phyloP scores from a whole-genome alignment of 768 basidiomycete genomes.

The Suillus occidentalis region DNA sequence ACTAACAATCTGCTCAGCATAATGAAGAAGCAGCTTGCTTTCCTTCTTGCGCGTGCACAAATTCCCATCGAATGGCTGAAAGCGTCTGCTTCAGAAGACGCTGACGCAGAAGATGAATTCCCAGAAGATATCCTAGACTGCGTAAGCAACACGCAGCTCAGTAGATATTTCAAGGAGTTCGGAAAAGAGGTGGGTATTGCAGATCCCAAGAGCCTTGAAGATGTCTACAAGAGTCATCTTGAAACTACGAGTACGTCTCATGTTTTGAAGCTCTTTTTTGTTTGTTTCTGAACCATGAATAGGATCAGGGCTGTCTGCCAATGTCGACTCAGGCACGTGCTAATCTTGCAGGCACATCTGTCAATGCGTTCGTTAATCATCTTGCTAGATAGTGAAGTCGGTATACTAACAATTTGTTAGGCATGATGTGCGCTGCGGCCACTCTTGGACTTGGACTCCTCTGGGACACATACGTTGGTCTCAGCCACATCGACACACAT shows the following conservation, averaged over 20 bases:
- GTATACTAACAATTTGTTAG: conserved; percentile 36
- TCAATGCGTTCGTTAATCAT: conserved; percentile 91
- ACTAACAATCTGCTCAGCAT: conserved; percentile 39
- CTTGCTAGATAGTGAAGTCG: not conserved
- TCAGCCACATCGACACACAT: conserved; percentile 95
- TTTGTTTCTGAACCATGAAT: not conserved
- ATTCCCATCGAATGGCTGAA: conserved; percentile 90
- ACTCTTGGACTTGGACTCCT: conserved; percentile 90
- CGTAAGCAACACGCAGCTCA: conserved; percentile 83
- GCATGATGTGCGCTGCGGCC: conserved; percentile 96
- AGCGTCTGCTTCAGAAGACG: conserved; percentile 46
- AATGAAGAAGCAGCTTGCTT: conserved; percentile 95
- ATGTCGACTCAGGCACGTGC: conserved; percentile 91
- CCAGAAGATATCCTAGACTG: conserved; percentile 84
- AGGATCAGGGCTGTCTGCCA: conserved; percentile 69
- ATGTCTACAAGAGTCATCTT: conserved; percentile 95
- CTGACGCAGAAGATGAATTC: conserved; percentile 63
- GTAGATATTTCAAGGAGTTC: conserved; percentile 82
- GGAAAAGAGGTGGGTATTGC: conserved; percentile 91
- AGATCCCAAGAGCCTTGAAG: conserved; percentile 90
- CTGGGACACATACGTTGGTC: conserved; percentile 95
- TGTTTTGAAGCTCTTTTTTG: not conserved
- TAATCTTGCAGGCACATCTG: conserved; percentile 95
- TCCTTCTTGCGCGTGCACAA: conserved; percentile 89
- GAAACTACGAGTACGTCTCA: conserved; percentile 73